Conservation (phyloP, 164 flowering plant genomes). For the Vitis amurensis region DNA sequence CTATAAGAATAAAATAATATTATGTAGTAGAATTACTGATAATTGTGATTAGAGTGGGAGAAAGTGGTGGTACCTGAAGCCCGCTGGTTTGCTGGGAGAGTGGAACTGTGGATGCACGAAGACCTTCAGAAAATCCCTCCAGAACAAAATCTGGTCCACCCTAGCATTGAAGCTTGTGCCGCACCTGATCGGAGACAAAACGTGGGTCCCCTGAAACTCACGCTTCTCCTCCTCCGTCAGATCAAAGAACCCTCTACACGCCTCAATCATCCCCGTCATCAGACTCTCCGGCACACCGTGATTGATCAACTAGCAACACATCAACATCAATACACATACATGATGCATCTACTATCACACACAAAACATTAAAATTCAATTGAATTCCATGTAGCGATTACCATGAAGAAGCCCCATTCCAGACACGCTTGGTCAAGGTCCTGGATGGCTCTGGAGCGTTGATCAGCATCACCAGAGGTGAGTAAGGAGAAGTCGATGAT, state of each 20-base stretch:
- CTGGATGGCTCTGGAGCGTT: conserved; percentile 44
- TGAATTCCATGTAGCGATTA: conserved; percentile 9
- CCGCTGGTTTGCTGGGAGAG: conserved; percentile 44
- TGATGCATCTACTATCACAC: too few species aligned
- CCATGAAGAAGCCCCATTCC: conserved; percentile 91
- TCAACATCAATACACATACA: too few species aligned
- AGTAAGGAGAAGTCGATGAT: conserved; percentile 43
- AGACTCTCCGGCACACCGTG: conserved; percentile 62
- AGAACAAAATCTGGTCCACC: conserved; percentile 43
- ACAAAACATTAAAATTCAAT: too few species aligned
- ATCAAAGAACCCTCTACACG: conserved; percentile 43
- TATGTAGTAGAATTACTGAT: too few species aligned
- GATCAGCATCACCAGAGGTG: conserved; percentile 34
- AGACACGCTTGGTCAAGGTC: conserved; percentile 56
- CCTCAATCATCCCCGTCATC: conserved; percentile 37
- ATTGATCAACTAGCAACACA: conserved; percentile 48
- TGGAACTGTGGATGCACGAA: conserved; percentile 64
- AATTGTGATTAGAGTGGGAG: background rate
- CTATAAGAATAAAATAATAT: background rate
- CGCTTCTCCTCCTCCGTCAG: conserved; percentile 59
- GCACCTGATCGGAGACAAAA: conserved; percentile 50
- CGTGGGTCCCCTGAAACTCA: conserved; percentile 35
- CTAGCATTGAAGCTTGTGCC: conserved; percentile 68
- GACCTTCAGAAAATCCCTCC: conserved; percentile 81
- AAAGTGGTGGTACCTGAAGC: conserved; percentile 42